These are phyloP conservation scores for Emergomyces pasteurianus DNA, from an alignment of 2,329 filamentous ascomycete genomes.

Conservation along the genomic window DNA sequence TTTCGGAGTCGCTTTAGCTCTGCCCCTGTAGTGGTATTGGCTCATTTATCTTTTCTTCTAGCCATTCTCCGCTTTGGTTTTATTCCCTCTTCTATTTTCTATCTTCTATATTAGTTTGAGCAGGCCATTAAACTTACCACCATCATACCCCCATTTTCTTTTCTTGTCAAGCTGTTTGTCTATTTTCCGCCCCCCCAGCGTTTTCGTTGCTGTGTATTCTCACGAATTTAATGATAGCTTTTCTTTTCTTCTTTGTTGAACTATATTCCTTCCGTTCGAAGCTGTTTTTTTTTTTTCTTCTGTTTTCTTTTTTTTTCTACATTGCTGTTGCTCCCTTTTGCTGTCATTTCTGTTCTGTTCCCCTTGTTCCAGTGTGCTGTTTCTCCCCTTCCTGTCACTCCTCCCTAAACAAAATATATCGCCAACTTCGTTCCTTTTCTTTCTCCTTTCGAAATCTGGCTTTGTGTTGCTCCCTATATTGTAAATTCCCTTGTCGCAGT, in stretches of 20 bases:
- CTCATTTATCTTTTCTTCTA: neutral
- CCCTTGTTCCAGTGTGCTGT: neutral
- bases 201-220: neutral
- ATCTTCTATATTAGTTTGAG: conserved; percentile 7
- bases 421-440: neutral
- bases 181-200: too few relatives aligned
- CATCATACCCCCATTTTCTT: neutral
- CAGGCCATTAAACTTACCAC: neutral
- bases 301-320: neutral
- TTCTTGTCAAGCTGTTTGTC: neutral
- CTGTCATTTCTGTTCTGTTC: neutral
- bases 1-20: too few relatives aligned
- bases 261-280: neutral
- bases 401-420: neutral
- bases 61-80: conserved; percentile 5
- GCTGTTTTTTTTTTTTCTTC: neutral
- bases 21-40: neutral
- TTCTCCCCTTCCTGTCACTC: neutral
- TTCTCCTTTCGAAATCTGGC: neutral
- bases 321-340: neutral
- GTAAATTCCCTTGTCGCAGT: neutral
- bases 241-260: neutral
- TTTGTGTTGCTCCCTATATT: neutral
- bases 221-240: conserved; percentile 1
- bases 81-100: conserved; percentile 8